Evolutionary conservation across 495 filamentous ascomycete genomes (phyloP).

Genomic region (Penicillium riverlandense): DNA sequence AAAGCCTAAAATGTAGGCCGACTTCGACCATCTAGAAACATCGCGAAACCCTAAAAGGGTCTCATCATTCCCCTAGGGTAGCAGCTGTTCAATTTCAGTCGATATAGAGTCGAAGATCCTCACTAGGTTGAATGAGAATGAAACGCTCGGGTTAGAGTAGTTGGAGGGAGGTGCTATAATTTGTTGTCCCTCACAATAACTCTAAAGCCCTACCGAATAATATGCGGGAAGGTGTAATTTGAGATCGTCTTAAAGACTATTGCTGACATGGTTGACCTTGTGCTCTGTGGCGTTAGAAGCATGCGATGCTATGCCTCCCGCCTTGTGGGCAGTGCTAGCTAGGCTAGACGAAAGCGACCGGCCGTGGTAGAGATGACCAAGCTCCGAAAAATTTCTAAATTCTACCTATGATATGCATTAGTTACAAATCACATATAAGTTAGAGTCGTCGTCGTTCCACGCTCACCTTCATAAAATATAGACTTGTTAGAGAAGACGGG

Average conservation of each 20-base stretch:
- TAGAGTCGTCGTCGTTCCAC: not conserved
- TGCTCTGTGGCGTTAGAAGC: not conserved
- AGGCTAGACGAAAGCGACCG: not conserved
- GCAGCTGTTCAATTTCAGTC: not conserved
- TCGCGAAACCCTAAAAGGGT: slow-evolving; percentile 1
- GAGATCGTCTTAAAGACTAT: not conserved
- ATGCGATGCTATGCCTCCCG: not conserved
- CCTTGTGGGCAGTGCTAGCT: not conserved
- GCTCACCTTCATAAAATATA: slow-evolving; percentile 3
- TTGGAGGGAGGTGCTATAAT: not conserved
- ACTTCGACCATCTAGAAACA: not conserved
- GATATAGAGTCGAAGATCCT: not conserved
- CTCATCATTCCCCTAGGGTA: not conserved
- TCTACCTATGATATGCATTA: slow-evolving; percentile 1
- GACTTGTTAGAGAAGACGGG: not conserved
- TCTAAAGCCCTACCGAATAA: not conserved
- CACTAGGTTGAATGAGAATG: slow-evolving; percentile 2
- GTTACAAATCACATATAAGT: not conserved
- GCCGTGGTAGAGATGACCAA: not conserved
- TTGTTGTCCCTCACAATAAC: slow-evolving; percentile 2
- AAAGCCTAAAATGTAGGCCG: not conserved
- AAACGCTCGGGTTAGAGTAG: not conserved
- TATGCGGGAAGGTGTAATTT: not conserved
- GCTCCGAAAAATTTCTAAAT: not conserved
- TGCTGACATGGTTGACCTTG: not conserved